Percentiles rank a stretch among this genome's conserved stretches.
Conservation (phyloP, 371 early-diverging fungal species). For the Syncephalis fuscata region DNA sequence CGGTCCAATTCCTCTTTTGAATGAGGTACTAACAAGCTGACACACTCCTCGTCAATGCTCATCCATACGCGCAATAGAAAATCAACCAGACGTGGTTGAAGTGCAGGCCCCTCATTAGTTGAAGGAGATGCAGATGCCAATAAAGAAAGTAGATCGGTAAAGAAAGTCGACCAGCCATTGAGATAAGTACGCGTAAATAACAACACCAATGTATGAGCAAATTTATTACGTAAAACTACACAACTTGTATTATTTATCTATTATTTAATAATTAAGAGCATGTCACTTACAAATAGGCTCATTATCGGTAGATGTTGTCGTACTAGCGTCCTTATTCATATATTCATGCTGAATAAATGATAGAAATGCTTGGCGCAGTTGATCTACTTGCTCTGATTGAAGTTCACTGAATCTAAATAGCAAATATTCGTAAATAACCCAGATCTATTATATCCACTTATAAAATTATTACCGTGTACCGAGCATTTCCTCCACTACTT, state of each 20-base stretch:
- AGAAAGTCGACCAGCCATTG: slow-evolving; percentile 73
- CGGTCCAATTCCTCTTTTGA: slow-evolving; percentile 49
- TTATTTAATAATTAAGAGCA: not conserved
- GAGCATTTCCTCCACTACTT: slow-evolving; percentile 56
- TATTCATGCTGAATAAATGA: slow-evolving; percentile 45
- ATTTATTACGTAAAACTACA: slow-evolving; percentile 69
- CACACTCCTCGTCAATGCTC: slow-evolving; percentile 85
- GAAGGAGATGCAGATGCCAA: slow-evolving; percentile 15
- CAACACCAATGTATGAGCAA: slow-evolving; percentile 69
- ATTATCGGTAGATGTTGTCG: not conserved
- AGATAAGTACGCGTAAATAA: slow-evolving; percentile 70
- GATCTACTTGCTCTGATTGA: slow-evolving; percentile 4
- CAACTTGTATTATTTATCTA: no score
- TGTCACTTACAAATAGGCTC: slow-evolving; percentile 3
- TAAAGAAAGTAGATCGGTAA: slow-evolving; percentile 63
- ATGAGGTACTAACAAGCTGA: slow-evolving; percentile 53
- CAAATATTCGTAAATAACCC: no score
- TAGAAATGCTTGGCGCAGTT: slow-evolving; percentile 52
- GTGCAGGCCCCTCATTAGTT: slow-evolving; percentile 23
- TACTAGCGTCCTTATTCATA: slow-evolving; percentile 16
- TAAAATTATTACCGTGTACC: no score
- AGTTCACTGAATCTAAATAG: not conserved
- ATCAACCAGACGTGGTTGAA: slow-evolving; percentile 28
- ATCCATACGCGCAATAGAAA: slow-evolving; percentile 63
- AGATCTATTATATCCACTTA: no score